Evolutionary conservation across 1,284 basidiomycete genomes (phyloP).

Genomic region (Naganishia sp.): DNA sequence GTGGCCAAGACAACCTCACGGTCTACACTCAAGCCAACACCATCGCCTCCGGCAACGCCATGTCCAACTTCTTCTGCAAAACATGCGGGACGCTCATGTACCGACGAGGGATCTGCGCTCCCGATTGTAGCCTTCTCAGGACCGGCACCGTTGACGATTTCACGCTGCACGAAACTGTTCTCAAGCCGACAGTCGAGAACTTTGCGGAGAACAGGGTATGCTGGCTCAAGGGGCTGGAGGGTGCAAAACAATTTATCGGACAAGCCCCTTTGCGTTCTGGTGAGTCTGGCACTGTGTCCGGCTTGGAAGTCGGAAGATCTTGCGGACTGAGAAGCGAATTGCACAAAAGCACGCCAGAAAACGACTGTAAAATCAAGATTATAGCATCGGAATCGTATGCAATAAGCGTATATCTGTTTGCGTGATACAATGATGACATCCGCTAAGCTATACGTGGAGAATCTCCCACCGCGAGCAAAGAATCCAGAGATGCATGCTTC

Average conservation of each 20-base stretch:
- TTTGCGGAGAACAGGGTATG: conserved; percentile 42
- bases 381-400: no score
- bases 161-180: conserved; percentile 40
- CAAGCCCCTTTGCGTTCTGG: no score
- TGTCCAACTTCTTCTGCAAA: conserved; percentile 52
- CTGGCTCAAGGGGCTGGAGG: conserved; percentile 41
- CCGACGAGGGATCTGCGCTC: conserved; percentile 36
- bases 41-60: conserved; percentile 38
- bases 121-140: conserved; percentile 40
- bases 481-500: no score
- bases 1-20: conserved; percentile 44
- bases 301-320: no score
- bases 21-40: conserved; percentile 40
- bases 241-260: conserved; percentile 27
- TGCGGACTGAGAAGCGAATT: no score
- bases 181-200: conserved; percentile 46
- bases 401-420: no score
- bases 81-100: conserved; percentile 51
- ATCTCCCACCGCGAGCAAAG: no score
- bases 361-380: no score
- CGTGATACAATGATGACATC: no score
- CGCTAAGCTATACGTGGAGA: no score
- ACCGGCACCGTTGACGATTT: conserved; percentile 51
- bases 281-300: no score
- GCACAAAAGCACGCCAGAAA: no score